Conservation (phyloP, 2,329 filamentous ascomycete genomes). For the Thermochaetoides dissita region DNA sequence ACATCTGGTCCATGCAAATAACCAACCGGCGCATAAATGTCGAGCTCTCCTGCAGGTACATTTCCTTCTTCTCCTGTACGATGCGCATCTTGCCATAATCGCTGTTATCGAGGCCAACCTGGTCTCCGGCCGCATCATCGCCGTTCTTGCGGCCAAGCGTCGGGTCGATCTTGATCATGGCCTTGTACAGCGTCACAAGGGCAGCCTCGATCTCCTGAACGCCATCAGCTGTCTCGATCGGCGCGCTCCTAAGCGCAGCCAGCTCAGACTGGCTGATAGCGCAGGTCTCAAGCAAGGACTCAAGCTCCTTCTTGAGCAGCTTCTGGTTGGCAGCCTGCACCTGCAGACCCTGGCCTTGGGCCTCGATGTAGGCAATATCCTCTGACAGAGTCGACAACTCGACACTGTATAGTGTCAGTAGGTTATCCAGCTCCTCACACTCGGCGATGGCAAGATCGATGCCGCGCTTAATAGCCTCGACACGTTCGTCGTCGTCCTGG, state of each 20-base stretch:
- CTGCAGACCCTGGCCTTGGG: slow-evolving; percentile 89
- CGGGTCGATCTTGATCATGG: slow-evolving; percentile 87
- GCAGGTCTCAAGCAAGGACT: slow-evolving; percentile 78
- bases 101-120: slow-evolving; percentile 44
- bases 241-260: slow-evolving; percentile 56
- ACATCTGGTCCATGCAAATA: slow-evolving; percentile 69
- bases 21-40: slow-evolving; percentile 67
- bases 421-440: slow-evolving; percentile 89
- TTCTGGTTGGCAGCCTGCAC: slow-evolving; percentile 97
- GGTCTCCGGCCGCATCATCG: slow-evolving; percentile 33
- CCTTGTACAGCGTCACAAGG: slow-evolving; percentile 73
- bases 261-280: slow-evolving; percentile 70
- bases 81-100: slow-evolving; percentile 85
- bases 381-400: slow-evolving; percentile 91
- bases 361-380: slow-evolving; percentile 93
- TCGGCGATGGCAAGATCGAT: slow-evolving; percentile 86
- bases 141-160: slow-evolving; percentile 46
- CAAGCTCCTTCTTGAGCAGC: slow-evolving; percentile 75
- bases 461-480: slow-evolving; percentile 71
- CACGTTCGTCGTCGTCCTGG: slow-evolving; percentile 77
- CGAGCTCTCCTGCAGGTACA: slow-evolving; percentile 64
- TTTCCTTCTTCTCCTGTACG: slow-evolving; percentile 84
- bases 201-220: slow-evolving; percentile 66
- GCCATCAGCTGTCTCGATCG: slow-evolving; percentile 56
- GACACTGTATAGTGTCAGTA: slow-evolving; percentile 86